These are phyloP conservation scores for Psidium friedrichsthalianum DNA, from an alignment of 345 rosid genomes.

Conservation along the genomic window DNA sequence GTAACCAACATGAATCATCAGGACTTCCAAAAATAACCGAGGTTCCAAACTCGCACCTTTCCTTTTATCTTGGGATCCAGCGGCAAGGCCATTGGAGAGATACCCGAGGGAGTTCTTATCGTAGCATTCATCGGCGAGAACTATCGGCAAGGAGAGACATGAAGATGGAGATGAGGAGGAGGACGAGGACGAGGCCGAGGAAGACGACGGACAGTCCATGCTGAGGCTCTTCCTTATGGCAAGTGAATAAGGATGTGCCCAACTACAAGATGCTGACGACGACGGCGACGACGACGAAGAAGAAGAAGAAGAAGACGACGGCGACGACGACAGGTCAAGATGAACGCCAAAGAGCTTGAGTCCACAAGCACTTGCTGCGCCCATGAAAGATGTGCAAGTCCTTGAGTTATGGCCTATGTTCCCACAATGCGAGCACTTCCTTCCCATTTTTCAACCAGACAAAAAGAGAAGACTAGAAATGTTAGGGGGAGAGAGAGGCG, in stretches of 20 bases:
- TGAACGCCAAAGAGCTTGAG: constrained; percentile 51
- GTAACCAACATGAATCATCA: background rate
- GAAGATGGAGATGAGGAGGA: constrained; percentile 17
- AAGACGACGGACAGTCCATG: constrained; percentile 33
- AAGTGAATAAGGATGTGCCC: background rate
- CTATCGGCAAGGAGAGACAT: constrained; percentile 18
- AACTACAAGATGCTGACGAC: constrained; percentile 8
- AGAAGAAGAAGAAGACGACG: constrained; percentile 3
- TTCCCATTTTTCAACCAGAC: constrained; percentile 41
- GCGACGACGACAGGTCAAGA: constrained; percentile 11
- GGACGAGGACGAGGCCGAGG: constrained; percentile 5
- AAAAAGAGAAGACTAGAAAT: background rate
- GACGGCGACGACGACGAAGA: background rate
- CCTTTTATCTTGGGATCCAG: constrained; percentile 23
- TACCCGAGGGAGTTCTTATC: constrained; percentile 21
- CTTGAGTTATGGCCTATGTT: constrained; percentile 59
- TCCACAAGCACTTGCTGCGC: background rate
- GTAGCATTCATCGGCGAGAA: constrained; percentile 17
- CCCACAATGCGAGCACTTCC: constrained; percentile 65
- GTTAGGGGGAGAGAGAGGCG: background rate
- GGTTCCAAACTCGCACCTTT: constrained; percentile 22
- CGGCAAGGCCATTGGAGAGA: constrained; percentile 31
- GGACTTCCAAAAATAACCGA: background rate
- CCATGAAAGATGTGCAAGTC: constrained; percentile 25
- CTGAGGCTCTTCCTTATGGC: constrained; percentile 34